Evolutionary conservation across 2,329 filamentous ascomycete species (phyloP).

Genomic region (Venturia aucupariae): DNA sequence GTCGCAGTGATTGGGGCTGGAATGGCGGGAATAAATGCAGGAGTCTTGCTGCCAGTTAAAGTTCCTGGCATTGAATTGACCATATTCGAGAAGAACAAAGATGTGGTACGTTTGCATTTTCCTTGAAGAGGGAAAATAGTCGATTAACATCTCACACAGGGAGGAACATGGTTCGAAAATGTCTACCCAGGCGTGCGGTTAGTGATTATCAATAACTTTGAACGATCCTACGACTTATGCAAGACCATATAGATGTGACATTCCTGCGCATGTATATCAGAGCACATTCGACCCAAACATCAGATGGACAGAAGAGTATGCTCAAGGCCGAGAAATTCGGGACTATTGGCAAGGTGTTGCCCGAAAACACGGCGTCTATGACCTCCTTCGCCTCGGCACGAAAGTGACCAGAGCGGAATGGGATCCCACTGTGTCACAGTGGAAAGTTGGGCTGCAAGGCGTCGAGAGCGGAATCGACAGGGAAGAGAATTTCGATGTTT

Average conservation of each 20-base stretch:
- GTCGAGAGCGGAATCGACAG: conserved; percentile 28
- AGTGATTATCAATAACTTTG: not conserved
- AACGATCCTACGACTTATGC: not conserved
- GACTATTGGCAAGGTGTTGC: conserved; percentile 58
- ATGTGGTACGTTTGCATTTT: conserved; percentile 44
- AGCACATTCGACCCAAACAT: conserved; percentile 58
- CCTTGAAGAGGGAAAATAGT: conserved; percentile 9
- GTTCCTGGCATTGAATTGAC: conserved; percentile 57
- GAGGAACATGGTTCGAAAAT: conserved; percentile 41
- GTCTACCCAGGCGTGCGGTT: conserved; percentile 52
- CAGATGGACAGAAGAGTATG: conserved; percentile 60
- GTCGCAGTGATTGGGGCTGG: conserved; percentile 58
- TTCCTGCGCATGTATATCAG: conserved; percentile 63
- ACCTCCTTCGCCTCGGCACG: conserved; percentile 46
- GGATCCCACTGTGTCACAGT: conserved; percentile 43
- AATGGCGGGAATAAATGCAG: conserved; percentile 53
- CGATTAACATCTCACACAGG: conserved; percentile 21
- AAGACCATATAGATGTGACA: conserved; percentile 42
- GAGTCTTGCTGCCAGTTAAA: conserved; percentile 57
- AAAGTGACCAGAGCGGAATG: conserved; percentile 49
- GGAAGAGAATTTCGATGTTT: conserved; percentile 47
- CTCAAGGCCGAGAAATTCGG: conserved; percentile 56
- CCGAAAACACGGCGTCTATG: conserved; percentile 54
- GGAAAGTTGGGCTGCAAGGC: conserved; percentile 47
- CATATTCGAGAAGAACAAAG: conserved; percentile 59